phyloP scores from a whole-genome alignment of 371 early-diverging fungal genomes.

The Batkoa obscura region DNA sequence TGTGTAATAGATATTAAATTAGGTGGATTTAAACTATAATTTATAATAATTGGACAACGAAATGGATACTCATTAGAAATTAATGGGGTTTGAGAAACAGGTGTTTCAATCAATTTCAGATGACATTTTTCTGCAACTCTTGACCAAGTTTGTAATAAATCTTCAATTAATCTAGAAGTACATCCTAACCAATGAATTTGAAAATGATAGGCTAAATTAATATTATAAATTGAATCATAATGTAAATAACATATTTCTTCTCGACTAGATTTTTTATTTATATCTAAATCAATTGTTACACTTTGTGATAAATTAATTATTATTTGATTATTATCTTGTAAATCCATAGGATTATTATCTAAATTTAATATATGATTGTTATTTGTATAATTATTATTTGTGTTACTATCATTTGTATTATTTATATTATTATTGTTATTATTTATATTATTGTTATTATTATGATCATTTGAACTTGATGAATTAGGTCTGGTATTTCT shows the following conservation, averaged over 20 bases:
- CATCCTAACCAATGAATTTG: constrained; percentile 92
- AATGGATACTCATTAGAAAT: constrained; percentile 70
- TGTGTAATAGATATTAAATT: constrained; percentile 12
- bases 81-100: constrained; percentile 56
- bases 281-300: constrained; percentile 63
- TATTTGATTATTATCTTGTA: constrained; percentile 6
- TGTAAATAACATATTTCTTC: constrained; percentile 74
- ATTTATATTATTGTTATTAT: not conserved
- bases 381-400: not conserved
- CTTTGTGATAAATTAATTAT: constrained; percentile 28
- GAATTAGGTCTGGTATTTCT: no score
- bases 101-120: constrained; percentile 76
- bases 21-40: constrained; percentile 45
- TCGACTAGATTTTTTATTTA: constrained; percentile 44
- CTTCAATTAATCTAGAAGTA: constrained; percentile 76
- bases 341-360: not conserved
- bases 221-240: constrained; percentile 77
- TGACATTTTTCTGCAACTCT: constrained; percentile 75
- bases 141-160: constrained; percentile 65
- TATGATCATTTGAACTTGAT: not conserved
- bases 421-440: not conserved
- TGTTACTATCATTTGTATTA: not conserved
- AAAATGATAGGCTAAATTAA: constrained; percentile 73
- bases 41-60: constrained; percentile 54
- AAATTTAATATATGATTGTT: not conserved